A percentile compares a stretch with the other conserved stretches of the same genome.
These are phyloP conservation scores for Kwoniella botswanensis DNA, from an alignment of 768 basidiomycete species.

Conservation along the genomic window DNA sequence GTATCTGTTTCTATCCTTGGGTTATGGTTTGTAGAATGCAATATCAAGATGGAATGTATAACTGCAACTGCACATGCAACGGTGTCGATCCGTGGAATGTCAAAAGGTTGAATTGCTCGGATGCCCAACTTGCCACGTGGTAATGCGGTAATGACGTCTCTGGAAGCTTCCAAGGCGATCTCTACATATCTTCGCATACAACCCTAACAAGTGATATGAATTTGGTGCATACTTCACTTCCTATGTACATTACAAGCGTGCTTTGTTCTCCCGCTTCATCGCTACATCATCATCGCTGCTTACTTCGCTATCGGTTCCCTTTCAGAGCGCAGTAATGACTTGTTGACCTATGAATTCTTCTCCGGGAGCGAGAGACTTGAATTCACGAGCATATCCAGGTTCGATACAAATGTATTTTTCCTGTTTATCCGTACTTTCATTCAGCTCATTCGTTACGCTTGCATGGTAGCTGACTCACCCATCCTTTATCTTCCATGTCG, in stretches of 20 bases:
- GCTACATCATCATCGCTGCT: not conserved
- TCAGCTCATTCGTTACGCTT: not conserved
- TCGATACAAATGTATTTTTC: slow-evolving; percentile 87
- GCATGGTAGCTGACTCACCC: slow-evolving; percentile 62
- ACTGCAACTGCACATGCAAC: no score
- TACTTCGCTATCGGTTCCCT: not conserved
- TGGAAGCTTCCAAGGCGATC: slow-evolving; percentile 18
- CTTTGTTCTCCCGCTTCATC: not conserved
- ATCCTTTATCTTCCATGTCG: slow-evolving; percentile 90
- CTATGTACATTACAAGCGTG: not conserved
- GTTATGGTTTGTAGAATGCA: no score
- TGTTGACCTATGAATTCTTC: slow-evolving; percentile 80
- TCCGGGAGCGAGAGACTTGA: slow-evolving; percentile 68
- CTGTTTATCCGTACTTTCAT: slow-evolving; percentile 61
- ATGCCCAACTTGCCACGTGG: slow-evolving; percentile 12
- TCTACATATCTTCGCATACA: not conserved
- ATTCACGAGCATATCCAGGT: slow-evolving; percentile 81
- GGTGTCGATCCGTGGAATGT: not conserved
- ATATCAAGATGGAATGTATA: slow-evolving; percentile 6
- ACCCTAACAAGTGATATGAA: not conserved
- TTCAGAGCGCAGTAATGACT: slow-evolving; percentile 60
- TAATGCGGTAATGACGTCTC: slow-evolving; percentile 13
- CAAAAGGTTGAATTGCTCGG: slow-evolving; percentile 3
- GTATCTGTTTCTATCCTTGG: no score
- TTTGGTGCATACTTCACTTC: not conserved